phyloP scores from a whole-genome alignment of 2,329 filamentous ascomycete genomes.

The Sporothrix pallida region DNA sequence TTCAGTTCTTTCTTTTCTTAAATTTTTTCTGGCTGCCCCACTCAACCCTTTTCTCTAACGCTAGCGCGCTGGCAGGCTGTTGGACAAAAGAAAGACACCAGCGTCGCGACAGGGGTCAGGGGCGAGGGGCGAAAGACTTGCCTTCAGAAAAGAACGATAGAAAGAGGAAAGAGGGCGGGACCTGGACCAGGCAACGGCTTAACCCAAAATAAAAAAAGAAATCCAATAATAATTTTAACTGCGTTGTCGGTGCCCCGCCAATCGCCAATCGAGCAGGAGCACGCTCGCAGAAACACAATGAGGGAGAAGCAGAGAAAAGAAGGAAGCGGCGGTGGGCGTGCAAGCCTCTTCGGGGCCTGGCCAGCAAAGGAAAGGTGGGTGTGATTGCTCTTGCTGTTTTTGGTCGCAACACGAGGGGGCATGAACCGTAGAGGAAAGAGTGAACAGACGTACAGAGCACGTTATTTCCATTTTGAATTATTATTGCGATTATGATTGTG shows the following conservation, averaged over 20 bases:
- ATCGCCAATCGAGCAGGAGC: slow-evolving; percentile 24
- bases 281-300: background rate
- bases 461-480: slow-evolving; percentile 1
- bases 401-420: slow-evolving; percentile 17
- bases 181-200: background rate
- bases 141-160: background rate
- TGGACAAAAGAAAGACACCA: background rate
- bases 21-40: background rate
- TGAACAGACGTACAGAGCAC: slow-evolving; percentile 5
- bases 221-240: slow-evolving; percentile 22
- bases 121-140: slow-evolving; percentile 1
- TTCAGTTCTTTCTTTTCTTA: background rate
- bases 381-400: slow-evolving; percentile 6
- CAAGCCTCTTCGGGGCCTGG: too few relatives aligned
- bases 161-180: background rate
- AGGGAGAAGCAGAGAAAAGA: background rate
- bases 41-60: slow-evolving; percentile 28
- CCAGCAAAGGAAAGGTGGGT: background rate
- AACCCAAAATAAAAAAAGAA: slow-evolving; percentile 16
- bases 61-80: slow-evolving; percentile 22
- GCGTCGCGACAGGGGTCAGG: slow-evolving; percentile 18
- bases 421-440: slow-evolving; percentile 1
- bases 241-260: slow-evolving; percentile 26
- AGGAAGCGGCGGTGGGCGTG: background rate
- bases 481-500: slow-evolving; percentile 12